Conservation (phyloP, 495 filamentous ascomycete genomes). For the Daldinia vernicosa region DNA sequence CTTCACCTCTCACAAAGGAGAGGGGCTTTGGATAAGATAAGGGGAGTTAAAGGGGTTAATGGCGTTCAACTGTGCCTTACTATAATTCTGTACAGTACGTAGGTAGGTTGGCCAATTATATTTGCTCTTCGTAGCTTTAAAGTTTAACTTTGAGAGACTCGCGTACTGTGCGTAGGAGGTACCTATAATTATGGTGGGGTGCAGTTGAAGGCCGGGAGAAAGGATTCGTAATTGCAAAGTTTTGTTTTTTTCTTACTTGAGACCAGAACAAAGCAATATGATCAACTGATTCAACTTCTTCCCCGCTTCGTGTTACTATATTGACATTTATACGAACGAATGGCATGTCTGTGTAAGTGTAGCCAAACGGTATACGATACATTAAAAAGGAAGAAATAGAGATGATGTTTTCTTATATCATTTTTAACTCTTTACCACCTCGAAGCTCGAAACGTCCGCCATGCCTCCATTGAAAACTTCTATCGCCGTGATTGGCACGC, state of each 20-base stretch:
- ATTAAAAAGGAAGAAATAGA: too few species aligned
- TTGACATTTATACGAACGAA: background rate
- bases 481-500: constrained; percentile 71
- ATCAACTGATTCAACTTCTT: background rate
- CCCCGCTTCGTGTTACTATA: background rate
- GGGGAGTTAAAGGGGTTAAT: background rate
- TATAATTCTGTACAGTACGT: too few species aligned
- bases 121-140: too few species aligned
- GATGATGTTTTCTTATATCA: background rate
- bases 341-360: background rate
- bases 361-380: background rate
- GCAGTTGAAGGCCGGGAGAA: too few species aligned
- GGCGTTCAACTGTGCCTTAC: too few species aligned
- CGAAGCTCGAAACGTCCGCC: background rate
- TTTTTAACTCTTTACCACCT: background rate
- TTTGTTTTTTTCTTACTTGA: too few species aligned
- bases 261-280: background rate
- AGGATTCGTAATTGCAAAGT: too few species aligned
- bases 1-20: background rate
- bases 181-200: too few species aligned
- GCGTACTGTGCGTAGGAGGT: too few species aligned
- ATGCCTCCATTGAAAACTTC: constrained; percentile 49
- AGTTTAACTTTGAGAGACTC: too few species aligned
- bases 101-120: too few species aligned
- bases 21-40: background rate